A percentile compares a stretch with the other conserved stretches of the same genome.
phyloP scores from a whole-genome alignment of 192 early-diverging fungal species.

The Umbelopsis ramanniana region DNA sequence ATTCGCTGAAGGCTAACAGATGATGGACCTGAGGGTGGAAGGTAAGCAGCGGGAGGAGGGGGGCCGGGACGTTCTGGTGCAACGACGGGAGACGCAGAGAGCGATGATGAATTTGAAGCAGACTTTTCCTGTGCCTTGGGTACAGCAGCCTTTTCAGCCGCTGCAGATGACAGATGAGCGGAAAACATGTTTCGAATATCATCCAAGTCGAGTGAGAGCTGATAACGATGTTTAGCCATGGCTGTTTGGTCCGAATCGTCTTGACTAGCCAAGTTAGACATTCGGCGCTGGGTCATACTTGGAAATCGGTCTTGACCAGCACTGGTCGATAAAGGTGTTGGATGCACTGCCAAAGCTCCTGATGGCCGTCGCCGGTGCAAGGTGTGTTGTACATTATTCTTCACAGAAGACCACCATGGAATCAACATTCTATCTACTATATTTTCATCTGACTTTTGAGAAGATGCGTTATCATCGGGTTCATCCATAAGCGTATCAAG shows the following conservation, averaged over 20 bases:
- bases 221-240: conserved; percentile 6
- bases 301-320: not conserved
- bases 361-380: conserved; percentile 2
- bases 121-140: not conserved
- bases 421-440: conserved; percentile 8
- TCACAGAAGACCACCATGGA: conserved; percentile 10
- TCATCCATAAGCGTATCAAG: conserved; percentile 11
- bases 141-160: not conserved
- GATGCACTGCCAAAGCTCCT: not conserved
- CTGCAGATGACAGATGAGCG: not conserved
- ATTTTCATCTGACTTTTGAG: not conserved
- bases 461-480: not conserved
- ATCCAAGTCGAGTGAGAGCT: conserved; percentile 12
- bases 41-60: not conserved
- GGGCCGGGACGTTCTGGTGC: not conserved
- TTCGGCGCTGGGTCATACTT: conserved; percentile 16
- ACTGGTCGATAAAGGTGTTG: not conserved
- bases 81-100: not conserved
- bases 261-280: conserved; percentile 5
- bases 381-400: conserved; percentile 3
- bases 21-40: not conserved
- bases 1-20: conserved; percentile 10
- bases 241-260: not conserved
- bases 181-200: conserved; percentile 6
- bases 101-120: not conserved